Base-by-base conservation (phyloP, 2,329 filamentous ascomycete genomes). In the Monilinia aucupariae region DNA sequence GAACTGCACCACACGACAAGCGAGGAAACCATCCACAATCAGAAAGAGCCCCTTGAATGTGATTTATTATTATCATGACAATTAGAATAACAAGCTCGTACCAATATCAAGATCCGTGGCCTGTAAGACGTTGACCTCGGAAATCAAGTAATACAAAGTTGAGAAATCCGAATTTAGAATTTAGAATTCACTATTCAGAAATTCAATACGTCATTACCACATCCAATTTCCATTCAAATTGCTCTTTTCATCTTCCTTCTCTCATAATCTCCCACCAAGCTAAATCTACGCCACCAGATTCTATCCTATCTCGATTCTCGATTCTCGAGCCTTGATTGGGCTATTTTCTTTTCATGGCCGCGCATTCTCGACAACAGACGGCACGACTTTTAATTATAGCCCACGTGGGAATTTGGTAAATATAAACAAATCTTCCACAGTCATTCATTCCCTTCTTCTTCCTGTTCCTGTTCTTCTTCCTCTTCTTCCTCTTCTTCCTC, bases 171-270 rank as follows among this genome's bases (percentile, higher is more conserved):
- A n/a, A n/a, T n/a, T n/a, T n/a, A n/a, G n/a, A n/a, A n/a, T n/a
- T 30, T 6, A 30, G 27, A 30, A 30, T 30, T 30, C 27, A 30
- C 3, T 3, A 30, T 3, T 30, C 54, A 58, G 41, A 25, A 25
- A 34, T 25, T 58, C 54, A 25, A 47, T 58, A 58, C 54, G 54
- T 58, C 54, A 58, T 58, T 47, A 47, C n/a, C 27, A 58, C 27
- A 47, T 47, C 5, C 41, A 37, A 47, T 58, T 43, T 34, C 41
- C 30, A 47, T 47, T 37, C 54, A 47, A 58, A 58, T 58, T 37
- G 32, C 54, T 9, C n/a, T n/a, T n/a, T 30, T 58, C 41, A 25
- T 48, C 2, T 48, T 27, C 13, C 22, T 13, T 48, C 22, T 39
- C n/a, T 20, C 39, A 45, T 22, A 45, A 45, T 47, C 7, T 22